Evolutionary conservation across 495 filamentous ascomycete species (phyloP).

Genomic region (Poronia punctata): DNA sequence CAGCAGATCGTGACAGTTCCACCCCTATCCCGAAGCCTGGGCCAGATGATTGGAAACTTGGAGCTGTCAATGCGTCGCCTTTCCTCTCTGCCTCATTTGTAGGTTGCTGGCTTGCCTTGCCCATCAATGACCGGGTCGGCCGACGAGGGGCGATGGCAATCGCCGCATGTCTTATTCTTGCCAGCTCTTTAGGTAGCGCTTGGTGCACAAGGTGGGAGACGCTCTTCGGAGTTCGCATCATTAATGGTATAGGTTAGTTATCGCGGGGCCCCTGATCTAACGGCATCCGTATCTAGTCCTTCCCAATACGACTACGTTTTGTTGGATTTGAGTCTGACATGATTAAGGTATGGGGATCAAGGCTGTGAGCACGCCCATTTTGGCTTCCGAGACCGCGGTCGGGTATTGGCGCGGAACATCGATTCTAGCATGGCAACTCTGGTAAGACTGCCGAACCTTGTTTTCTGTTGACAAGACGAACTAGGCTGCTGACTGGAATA

Average conservation of each 20-base stretch:
- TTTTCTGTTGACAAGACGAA: neutral
- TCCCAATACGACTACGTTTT: too few species aligned
- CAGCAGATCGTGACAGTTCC: neutral
- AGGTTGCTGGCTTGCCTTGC: constrained; percentile 24
- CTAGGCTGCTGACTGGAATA: constrained; percentile 1
- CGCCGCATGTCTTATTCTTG: constrained; percentile 23
- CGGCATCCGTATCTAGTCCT: too few species aligned
- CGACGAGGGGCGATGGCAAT: constrained; percentile 22
- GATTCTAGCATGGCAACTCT: constrained; percentile 28
- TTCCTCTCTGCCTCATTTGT: constrained; percentile 22
- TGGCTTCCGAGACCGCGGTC: constrained; percentile 26
- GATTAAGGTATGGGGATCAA: constrained; percentile 27
- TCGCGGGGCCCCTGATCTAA: neutral
- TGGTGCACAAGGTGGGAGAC: constrained; percentile 16
- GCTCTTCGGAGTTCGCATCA: constrained; percentile 15
- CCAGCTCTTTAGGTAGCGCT: constrained; percentile 18
- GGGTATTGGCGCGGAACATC: constrained; percentile 27
- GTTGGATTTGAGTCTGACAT: too few species aligned
- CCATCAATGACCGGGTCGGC: constrained; percentile 23
- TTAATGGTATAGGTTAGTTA: constrained; percentile 27
- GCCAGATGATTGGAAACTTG: constrained; percentile 14
- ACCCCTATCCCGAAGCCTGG: neutral
- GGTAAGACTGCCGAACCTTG: constrained; percentile 9
- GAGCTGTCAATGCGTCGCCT: constrained; percentile 16
- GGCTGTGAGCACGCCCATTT: constrained; percentile 26